These are phyloP conservation scores for Exserohilum rostratum DNA, from an alignment of 2,329 filamentous ascomycete genomes.

Conservation along the genomic window DNA sequence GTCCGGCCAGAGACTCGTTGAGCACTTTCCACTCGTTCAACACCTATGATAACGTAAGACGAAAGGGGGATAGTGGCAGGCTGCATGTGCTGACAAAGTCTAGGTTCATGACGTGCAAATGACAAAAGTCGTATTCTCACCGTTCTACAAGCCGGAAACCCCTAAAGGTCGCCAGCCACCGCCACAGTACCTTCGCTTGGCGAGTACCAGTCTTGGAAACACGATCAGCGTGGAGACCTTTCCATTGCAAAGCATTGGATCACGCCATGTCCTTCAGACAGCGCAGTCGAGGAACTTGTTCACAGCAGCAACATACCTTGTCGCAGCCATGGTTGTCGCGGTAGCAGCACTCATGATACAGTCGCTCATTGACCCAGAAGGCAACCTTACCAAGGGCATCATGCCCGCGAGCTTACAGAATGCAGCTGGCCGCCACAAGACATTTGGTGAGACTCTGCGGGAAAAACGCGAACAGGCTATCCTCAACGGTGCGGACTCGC, in stretches of 20 bases:
- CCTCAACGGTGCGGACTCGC: conserved; percentile 35
- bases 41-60: conserved; percentile 59
- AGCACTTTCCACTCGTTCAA: conserved; percentile 58
- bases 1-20: conserved; percentile 51
- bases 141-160: conserved; percentile 50
- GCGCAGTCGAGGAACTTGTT: conserved; percentile 58
- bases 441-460: conserved; percentile 37
- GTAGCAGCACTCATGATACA: conserved; percentile 68
- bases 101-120: conserved; percentile 60
- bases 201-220: conserved; percentile 80
- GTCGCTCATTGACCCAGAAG: conserved; percentile 61
- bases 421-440: conserved; percentile 33
- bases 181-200: conserved; percentile 73
- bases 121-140: conserved; percentile 59
- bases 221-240: conserved; percentile 81
- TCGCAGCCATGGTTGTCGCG: conserved; percentile 64
- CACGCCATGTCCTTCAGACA: conserved; percentile 73
- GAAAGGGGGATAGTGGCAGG: background rate
- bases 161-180: conserved; percentile 33
- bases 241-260: conserved; percentile 61
- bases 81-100: conserved; percentile 10
- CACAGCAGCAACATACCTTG: conserved; percentile 61
- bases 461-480: conserved; percentile 33
- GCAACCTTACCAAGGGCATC: conserved; percentile 53
- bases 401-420: conserved; percentile 60